Percentiles rank a stretch among this genome's conserved stretches.
phyloP scores from a whole-genome alignment of 2,329 filamentous ascomycete genomes.

The Harringtonia aguacate region DNA sequence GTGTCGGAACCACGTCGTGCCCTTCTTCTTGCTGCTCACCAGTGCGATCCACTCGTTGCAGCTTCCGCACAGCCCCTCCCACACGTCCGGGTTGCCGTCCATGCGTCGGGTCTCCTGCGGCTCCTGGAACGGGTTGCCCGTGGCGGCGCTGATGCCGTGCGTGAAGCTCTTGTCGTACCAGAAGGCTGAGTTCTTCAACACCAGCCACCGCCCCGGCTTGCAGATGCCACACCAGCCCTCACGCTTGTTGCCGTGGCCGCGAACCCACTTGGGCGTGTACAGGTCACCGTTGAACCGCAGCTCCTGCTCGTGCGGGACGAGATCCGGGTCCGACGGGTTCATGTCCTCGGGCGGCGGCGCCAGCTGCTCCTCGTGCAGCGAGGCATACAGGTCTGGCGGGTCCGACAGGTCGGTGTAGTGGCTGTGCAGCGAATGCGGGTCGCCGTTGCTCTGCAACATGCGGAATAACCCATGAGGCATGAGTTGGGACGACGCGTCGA shows the following conservation, averaged over 20 bases:
- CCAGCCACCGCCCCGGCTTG: constrained; percentile 76
- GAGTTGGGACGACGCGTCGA: constrained; percentile 43
- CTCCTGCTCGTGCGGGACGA: constrained; percentile 69
- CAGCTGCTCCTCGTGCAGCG: constrained; percentile 61
- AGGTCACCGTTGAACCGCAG: constrained; percentile 70
- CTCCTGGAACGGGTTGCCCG: constrained; percentile 66
- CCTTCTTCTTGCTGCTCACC: constrained; percentile 81
- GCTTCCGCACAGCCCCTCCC: constrained; percentile 68
- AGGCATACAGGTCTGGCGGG: constrained; percentile 66
- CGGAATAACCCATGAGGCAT: constrained; percentile 65
- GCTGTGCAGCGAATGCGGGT: constrained; percentile 53
- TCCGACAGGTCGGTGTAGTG: constrained; percentile 67
- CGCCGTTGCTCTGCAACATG: constrained; percentile 65
- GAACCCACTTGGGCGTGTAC: constrained; percentile 76
- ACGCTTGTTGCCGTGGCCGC: constrained; percentile 76
- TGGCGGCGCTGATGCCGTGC: constrained; percentile 75
- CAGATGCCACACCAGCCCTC: constrained; percentile 87
- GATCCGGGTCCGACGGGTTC: constrained; percentile 65
- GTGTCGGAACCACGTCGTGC: constrained; percentile 85
- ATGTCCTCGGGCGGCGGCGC: constrained; percentile 71
- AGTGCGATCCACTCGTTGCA: constrained; percentile 74
- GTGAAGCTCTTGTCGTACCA: constrained; percentile 93
- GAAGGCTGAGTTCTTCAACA: constrained; percentile 82
- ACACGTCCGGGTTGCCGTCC: constrained; percentile 71
- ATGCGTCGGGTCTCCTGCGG: constrained; percentile 66